Conservation (phyloP, 2,329 filamentous ascomycete species). For the Orbilia ellipsospora region DNA sequence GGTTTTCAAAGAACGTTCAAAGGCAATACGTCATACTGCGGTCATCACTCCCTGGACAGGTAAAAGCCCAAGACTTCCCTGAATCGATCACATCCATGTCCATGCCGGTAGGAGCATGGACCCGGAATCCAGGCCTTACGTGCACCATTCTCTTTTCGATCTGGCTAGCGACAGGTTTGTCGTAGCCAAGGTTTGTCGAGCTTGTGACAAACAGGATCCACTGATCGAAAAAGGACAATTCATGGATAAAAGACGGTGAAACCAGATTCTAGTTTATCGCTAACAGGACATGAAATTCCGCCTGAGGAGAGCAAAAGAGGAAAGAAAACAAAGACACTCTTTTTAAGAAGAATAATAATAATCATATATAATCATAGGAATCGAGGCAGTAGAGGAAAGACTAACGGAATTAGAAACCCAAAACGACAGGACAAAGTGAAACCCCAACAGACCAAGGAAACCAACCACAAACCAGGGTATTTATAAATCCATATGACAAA, state of each 20-base stretch:
- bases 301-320: background rate
- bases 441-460: background rate
- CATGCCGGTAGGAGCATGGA: too few species aligned
- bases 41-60: conserved; percentile 9
- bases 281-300: too few species aligned
- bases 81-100: too few species aligned
- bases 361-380: background rate
- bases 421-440: background rate
- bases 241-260: too few species aligned
- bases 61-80: too few species aligned
- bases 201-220: too few species aligned
- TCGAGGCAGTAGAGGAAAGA: background rate
- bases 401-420: background rate
- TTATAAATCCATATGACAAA: background rate
- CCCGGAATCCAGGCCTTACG: too few species aligned
- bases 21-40: conserved; percentile 34
- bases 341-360: background rate
- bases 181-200: too few species aligned
- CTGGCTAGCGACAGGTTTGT: too few species aligned
- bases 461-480: conserved; percentile 9
- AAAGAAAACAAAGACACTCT: background rate
- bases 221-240: too few species aligned
- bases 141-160: too few species aligned
- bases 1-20: background rate
- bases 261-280: too few species aligned